Percentiles rank a stretch among this genome's conserved stretches.
These are phyloP conservation scores for Trichoderma sp. DNA, from an alignment of 2,329 filamentous ascomycete species.

Conservation along the genomic window DNA sequence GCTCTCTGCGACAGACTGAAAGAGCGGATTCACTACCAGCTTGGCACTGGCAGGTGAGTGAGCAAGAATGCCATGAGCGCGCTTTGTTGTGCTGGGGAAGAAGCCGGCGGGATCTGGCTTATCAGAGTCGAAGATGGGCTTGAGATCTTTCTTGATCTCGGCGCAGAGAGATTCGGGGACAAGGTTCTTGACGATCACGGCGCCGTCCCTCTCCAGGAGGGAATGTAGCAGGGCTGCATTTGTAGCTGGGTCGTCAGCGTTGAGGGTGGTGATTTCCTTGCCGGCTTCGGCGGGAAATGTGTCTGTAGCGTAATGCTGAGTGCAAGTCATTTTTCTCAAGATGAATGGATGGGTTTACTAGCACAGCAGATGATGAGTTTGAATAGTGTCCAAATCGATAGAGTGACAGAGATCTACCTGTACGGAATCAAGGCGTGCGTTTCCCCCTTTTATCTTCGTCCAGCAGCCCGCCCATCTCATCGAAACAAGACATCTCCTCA, in stretches of 20 bases:
- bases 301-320: conserved; percentile 10
- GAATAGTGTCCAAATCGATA: neutral
- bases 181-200: conserved; percentile 37
- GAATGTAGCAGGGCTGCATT: conserved; percentile 24
- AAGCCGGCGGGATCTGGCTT: conserved; percentile 37
- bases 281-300: conserved; percentile 26
- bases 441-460: neutral
- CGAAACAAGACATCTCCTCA: neutral
- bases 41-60: conserved; percentile 39
- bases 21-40: conserved; percentile 35
- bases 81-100: conserved; percentile 39
- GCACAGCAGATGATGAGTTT: neutral
- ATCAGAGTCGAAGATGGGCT: conserved; percentile 37
- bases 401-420: neutral
- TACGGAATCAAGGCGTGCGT: neutral
- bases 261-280: conserved; percentile 22
- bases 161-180: conserved; percentile 31
- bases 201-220: conserved; percentile 33
- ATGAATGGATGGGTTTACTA: neutral
- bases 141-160: conserved; percentile 37
- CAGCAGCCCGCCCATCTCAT: neutral
- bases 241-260: conserved; percentile 24
- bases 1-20: conserved; percentile 33
- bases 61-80: conserved; percentile 38
- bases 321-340: conserved; percentile 15